phyloP scores from a whole-genome alignment of 2,329 filamentous ascomycete species.

The Alternaria arborescens region DNA sequence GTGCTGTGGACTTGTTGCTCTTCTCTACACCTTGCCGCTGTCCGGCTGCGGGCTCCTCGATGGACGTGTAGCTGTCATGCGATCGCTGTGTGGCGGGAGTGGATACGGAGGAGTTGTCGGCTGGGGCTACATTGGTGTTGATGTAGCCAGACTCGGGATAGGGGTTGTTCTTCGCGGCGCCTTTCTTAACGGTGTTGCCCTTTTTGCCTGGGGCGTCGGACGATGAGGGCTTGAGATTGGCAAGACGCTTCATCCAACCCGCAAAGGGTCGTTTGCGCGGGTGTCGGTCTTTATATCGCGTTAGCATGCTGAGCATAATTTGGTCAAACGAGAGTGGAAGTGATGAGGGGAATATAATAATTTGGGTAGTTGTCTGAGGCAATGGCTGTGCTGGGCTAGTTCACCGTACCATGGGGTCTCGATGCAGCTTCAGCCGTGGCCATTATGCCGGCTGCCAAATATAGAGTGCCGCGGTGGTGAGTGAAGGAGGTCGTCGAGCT shows the following conservation, averaged over 20 bases:
- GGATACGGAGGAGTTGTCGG: constrained; percentile 57
- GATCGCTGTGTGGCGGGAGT: constrained; percentile 56
- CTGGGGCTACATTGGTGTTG: constrained; percentile 54
- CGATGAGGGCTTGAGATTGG: constrained; percentile 83
- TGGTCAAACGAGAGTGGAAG: constrained; percentile 3
- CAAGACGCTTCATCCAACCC: constrained; percentile 92
- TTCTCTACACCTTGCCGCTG: constrained; percentile 65
- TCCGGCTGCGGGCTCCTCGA: constrained; percentile 58
- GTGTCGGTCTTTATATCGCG: constrained; percentile 67
- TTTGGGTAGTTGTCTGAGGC: constrained; percentile 12
- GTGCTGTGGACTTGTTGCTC: constrained; percentile 76
- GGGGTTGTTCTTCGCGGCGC: constrained; percentile 81
- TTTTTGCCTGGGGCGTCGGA: constrained; percentile 62
- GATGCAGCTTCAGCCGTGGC: constrained; percentile 56
- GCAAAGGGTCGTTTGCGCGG: constrained; percentile 85
- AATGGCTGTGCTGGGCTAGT: constrained; percentile 36
- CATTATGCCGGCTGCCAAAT: constrained; percentile 42
- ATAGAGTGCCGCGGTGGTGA: constrained; percentile 14
- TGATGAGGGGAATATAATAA: constrained; percentile 2
- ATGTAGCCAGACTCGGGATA: constrained; percentile 81
- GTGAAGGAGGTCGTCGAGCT: neutral
- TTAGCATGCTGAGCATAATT: constrained; percentile 30
- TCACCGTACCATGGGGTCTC: constrained; percentile 54
- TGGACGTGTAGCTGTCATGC: constrained; percentile 65
- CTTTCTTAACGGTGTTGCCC: constrained; percentile 62